Conservation (phyloP, 2,329 filamentous ascomycete species). For the Ophiostoma piceae region DNA sequence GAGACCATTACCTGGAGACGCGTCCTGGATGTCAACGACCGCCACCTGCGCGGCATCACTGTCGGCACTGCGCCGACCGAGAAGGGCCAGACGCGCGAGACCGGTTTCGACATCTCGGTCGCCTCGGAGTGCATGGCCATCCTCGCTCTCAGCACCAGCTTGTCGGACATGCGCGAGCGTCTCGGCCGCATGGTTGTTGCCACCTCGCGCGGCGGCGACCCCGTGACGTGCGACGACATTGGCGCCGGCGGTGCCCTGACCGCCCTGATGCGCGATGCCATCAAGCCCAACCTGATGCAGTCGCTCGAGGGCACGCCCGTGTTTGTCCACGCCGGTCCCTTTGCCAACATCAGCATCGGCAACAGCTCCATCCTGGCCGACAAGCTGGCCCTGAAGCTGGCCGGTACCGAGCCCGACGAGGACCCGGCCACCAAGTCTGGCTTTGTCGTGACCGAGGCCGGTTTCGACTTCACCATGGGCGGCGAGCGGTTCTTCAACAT, state of each 20-base stretch:
- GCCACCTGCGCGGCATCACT: conserved; percentile 83
- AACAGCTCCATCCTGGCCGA: conserved; percentile 94
- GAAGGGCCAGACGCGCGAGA: conserved; percentile 80
- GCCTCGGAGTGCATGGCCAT: conserved; percentile 99
- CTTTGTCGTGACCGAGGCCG: conserved; percentile 93
- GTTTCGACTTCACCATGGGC: conserved; percentile 99
- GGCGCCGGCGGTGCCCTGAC: conserved; percentile 88
- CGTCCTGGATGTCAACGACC: conserved; percentile 94
- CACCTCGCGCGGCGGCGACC: conserved; percentile 76
- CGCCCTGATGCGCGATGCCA: conserved; percentile 93
- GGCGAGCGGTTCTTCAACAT: conserved; percentile 99
- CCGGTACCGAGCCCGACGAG: conserved; percentile 89
- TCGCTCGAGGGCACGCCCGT: conserved; percentile 95
- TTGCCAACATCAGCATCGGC: conserved; percentile 97
- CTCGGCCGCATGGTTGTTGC: conserved; percentile 94
- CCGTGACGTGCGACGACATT: conserved; percentile 93
- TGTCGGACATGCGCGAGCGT: conserved; percentile 85
- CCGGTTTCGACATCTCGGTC: conserved; percentile 95
- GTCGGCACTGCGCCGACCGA: conserved; percentile 85
- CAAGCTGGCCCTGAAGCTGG: conserved; percentile 90
- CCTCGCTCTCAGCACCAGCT: conserved; percentile 81
- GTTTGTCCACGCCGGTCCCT: conserved; percentile 94
- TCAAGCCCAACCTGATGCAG: conserved; percentile 99
- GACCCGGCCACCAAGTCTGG: conserved; percentile 75
- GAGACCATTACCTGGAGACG: conserved; percentile 96